phyloP scores from a whole-genome alignment of 225 moss, liverwort and hornwort species.

The Sphagnum contortum region DNA sequence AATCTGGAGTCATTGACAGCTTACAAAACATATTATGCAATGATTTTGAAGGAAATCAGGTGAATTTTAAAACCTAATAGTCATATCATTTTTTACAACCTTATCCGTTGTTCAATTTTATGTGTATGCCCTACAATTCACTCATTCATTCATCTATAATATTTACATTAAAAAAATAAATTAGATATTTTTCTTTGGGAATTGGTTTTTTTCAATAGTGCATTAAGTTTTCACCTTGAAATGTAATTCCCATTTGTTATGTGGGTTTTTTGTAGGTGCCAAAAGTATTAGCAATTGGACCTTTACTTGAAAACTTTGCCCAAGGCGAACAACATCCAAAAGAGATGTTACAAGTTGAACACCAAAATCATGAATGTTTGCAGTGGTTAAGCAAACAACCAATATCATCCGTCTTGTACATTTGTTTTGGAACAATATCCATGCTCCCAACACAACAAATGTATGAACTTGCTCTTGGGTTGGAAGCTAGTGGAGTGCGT shows the following conservation, averaged over 20 bases:
- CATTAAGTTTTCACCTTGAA: too few species aligned
- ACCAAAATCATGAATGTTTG: neutral
- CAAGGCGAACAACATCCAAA: slow-evolving; percentile 6
- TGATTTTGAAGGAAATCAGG: slow-evolving; percentile 1
- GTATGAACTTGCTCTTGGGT: slow-evolving; percentile 13
- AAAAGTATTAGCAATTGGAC: slow-evolving; percentile 24
- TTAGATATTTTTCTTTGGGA: too few species aligned
- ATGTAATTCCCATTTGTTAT: too few species aligned
- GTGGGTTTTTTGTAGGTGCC: slow-evolving; percentile 9
- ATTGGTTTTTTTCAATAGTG: too few species aligned
- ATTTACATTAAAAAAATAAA: too few species aligned
- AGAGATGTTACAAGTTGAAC: slow-evolving; percentile 14
- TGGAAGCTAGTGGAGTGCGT: slow-evolving; percentile 7
- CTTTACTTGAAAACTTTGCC: slow-evolving; percentile 12
- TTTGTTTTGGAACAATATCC: slow-evolving; percentile 33
- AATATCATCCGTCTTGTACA: slow-evolving; percentile 26
- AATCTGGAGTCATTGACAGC: too few species aligned
- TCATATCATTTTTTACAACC: too few species aligned
- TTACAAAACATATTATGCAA: slow-evolving; percentile 8
- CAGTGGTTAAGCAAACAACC: slow-evolving; percentile 34
- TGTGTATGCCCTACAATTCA: too few species aligned
- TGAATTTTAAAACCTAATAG: neutral
- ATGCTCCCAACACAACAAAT: slow-evolving; percentile 7
- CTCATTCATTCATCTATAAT: too few species aligned
- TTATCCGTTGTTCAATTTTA: too few species aligned